These are phyloP conservation scores for Coniochaeta hoffmannii DNA, from an alignment of 2,329 filamentous ascomycete species.

Conservation along the genomic window DNA sequence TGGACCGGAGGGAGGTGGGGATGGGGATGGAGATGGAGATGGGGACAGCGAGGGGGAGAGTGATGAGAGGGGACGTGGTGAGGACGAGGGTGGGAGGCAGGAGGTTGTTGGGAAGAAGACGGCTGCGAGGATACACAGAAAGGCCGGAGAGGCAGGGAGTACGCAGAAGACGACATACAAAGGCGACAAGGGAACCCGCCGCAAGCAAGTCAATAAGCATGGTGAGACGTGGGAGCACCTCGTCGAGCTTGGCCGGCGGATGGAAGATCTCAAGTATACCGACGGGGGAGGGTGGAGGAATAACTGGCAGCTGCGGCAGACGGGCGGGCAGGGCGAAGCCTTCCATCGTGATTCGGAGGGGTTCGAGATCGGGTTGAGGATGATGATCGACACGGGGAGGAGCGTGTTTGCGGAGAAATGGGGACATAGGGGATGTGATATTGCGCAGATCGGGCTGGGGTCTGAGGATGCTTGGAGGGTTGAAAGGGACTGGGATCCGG, in stretches of 20 bases:
- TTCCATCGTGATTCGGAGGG: slow-evolving; percentile 15
- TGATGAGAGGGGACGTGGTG: no score
- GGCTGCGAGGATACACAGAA: no score
- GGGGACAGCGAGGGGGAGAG: not conserved
- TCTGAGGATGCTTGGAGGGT: slow-evolving; percentile 9
- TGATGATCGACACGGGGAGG: slow-evolving; percentile 13
- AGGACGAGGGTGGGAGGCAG: no score
- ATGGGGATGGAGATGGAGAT: not conserved
- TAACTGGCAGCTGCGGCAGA: slow-evolving; percentile 14
- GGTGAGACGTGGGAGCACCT: slow-evolving; percentile 27
- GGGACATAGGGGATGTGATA: slow-evolving; percentile 32
- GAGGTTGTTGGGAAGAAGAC: slow-evolving; percentile 7
- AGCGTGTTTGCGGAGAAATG: slow-evolving; percentile 29
- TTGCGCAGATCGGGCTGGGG: slow-evolving; percentile 8
- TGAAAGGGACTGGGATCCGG: slow-evolving; percentile 13
- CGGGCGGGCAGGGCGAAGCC: slow-evolving; percentile 14
- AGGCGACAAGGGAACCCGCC: slow-evolving; percentile 17
- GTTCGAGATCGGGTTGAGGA: slow-evolving; percentile 12
- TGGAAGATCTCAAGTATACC: slow-evolving; percentile 13
- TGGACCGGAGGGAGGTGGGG: slow-evolving; percentile 13
- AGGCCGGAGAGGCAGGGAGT: slow-evolving; percentile 9
- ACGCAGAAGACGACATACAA: slow-evolving; percentile 14
- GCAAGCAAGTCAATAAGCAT: slow-evolving; percentile 22
- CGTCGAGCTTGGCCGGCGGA: slow-evolving; percentile 18
- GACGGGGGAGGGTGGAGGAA: slow-evolving; percentile 11